Conservation (phyloP, 352 stramenopile genomes). For the Pilasporangium apinafurcum region DNA sequence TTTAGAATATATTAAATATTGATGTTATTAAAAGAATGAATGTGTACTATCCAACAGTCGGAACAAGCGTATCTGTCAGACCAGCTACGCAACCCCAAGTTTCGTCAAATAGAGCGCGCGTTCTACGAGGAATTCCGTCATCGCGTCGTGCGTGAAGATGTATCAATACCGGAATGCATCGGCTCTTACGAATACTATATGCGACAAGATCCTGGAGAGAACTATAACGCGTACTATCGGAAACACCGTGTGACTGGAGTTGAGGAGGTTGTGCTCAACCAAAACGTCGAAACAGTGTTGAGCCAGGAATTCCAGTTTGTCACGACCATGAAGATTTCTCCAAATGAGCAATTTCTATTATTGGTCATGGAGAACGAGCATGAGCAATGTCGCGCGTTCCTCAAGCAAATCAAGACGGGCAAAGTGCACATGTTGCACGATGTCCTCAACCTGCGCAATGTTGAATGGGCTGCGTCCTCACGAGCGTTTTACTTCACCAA, state of each 20-base stretch:
- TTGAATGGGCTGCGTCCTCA: constrained; percentile 48
- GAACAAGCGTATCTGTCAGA: constrained; percentile 48
- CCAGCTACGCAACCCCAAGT: constrained; percentile 43
- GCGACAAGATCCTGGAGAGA: constrained; percentile 43
- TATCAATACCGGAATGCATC: constrained; percentile 69
- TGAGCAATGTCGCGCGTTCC: constrained; percentile 48
- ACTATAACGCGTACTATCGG: constrained; percentile 80
- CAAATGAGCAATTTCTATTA: constrained; percentile 49
- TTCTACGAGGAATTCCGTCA: constrained; percentile 65
- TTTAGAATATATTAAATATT: no score
- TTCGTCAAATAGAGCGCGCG: constrained; percentile 49
- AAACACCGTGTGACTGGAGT: constrained; percentile 12
- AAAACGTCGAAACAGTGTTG: constrained; percentile 58
- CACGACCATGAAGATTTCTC: constrained; percentile 69
- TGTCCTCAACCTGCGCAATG: constrained; percentile 50
- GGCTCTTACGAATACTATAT: constrained; percentile 74
- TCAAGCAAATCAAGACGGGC: constrained; percentile 28
- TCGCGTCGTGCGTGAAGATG: constrained; percentile 53
- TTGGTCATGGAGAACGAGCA: constrained; percentile 65
- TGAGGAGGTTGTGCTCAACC: constrained; percentile 70
- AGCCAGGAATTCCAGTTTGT: constrained; percentile 66
- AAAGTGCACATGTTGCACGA: constrained; percentile 23
- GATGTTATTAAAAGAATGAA: not conserved
- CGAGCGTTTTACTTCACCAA: constrained; percentile 76
- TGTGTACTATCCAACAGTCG: no score